Base-by-base conservation (phyloP, 2,329 filamentous ascomycete species). In the Diaporthe eres region DNA sequence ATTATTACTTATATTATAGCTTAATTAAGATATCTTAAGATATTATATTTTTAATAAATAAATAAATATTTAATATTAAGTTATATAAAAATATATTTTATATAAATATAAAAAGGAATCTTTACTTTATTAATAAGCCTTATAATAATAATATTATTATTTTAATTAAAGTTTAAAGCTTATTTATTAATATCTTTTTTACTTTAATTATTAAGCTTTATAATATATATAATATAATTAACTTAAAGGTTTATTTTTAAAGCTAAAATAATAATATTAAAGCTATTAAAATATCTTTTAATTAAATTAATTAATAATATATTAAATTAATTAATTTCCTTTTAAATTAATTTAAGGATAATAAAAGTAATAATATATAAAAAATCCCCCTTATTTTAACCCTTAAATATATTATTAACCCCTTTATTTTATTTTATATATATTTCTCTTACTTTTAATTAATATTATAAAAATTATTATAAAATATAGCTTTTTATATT, bases 351-450 rank as follows among this genome's bases (percentile, higher is more conserved):
- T 9, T 8, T 9, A 49, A 49, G 9, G 5, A 49, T 49, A 22
- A 22, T 49, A 49, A 22, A 0, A 49, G 19, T n/a, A 22, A 49
- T 2, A 9, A 49, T 9, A 19, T 49, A 22, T 49, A 49, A 49
- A 49, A 49, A 1, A n/a, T 49, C 7, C 3, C 7, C 2, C 2
- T 5, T 3, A 5, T 1, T 0, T 9, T 49, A 49, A 19, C 1
- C 7, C 7, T 4, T 49, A 49, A 49, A 49, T 49, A 9, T 2
- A 49, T 5, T 3, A 49, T 2, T 17, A 19, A 0, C 7, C 7
- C 42, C 1, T 44, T 49, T n/a, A 49, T 1, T 0, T 0, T 22
- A 22, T 49, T 1, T 22, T 22, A 7, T 49, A 49, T 49, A 22
- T 49, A 49, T 1, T 22, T n/a, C 7, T 49, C 2, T 6, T 9